Evolutionary conservation across 108 stramenopile species (phyloP).

Genomic region (Nitzschia sp.): DNA sequence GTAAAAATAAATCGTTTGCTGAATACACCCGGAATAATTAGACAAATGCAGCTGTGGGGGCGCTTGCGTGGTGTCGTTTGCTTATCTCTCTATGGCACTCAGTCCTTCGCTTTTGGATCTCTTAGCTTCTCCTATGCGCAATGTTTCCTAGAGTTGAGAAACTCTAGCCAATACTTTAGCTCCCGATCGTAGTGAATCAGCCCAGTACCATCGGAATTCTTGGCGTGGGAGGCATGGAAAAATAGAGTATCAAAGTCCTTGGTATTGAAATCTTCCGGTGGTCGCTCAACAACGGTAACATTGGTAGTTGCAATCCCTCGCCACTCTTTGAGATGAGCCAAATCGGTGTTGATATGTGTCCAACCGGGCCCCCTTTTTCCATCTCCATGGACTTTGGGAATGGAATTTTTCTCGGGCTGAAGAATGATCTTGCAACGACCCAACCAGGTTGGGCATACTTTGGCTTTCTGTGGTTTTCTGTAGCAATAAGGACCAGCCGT

Average conservation of each 20-base stretch:
- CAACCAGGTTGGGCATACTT: not conserved
- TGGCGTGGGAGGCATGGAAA: not conserved
- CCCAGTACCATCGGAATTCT: not conserved
- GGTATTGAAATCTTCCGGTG: not conserved
- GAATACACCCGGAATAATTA: not conserved
- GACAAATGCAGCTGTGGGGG: too few relatives aligned
- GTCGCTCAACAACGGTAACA: not conserved
- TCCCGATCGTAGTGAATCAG: not conserved
- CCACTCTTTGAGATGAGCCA: slow-evolving; percentile 1
- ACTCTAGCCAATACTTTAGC: not conserved
- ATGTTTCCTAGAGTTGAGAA: not conserved
- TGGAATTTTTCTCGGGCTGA: not conserved
- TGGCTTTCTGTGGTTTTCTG: not conserved
- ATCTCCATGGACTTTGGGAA: not conserved
- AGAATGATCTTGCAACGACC: not conserved
- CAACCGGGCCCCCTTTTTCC: not conserved
- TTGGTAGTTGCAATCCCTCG: not conserved
- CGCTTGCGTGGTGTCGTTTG: too few relatives aligned
- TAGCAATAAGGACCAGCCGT: not conserved
- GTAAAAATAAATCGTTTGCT: not conserved
- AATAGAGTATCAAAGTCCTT: not conserved
- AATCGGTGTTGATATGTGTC: not conserved
- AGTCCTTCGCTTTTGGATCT: too few relatives aligned
- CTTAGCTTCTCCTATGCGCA: not conserved
- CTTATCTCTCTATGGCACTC: too few relatives aligned